phyloP scores from a whole-genome alignment of 2,329 filamentous ascomycete species.

The Venturia effusa region DNA sequence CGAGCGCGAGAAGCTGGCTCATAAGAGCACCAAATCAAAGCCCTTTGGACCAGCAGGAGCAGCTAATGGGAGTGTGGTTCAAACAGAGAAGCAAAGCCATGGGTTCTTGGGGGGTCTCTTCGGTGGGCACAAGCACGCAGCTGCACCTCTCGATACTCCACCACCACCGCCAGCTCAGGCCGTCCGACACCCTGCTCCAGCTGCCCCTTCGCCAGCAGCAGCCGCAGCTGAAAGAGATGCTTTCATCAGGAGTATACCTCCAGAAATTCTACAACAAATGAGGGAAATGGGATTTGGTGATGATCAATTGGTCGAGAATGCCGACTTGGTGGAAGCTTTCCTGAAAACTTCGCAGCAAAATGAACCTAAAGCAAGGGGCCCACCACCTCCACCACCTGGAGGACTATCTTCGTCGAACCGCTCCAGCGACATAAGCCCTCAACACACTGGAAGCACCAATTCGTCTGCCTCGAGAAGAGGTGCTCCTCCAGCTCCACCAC shows the following conservation, averaged over 20 bases:
- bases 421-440: conserved; percentile 39
- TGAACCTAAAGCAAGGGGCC: conserved; percentile 36
- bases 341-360: conserved; percentile 49
- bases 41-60: conserved; percentile 49
- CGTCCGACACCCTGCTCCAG: conserved; percentile 11
- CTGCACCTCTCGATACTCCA: conserved; percentile 5
- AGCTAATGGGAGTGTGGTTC: conserved; percentile 16
- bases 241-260: conserved; percentile 50
- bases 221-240: conserved; percentile 22
- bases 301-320: conserved; percentile 56
- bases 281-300: conserved; percentile 56
- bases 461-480: conserved; percentile 46
- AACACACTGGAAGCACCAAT: conserved; percentile 46
- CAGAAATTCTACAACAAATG: conserved; percentile 50
- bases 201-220: neutral
- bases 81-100: conserved; percentile 25
- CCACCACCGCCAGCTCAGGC: conserved; percentile 23
- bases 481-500: conserved; percentile 47
- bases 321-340: conserved; percentile 52
- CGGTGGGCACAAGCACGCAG: conserved; percentile 15
- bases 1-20: conserved; percentile 89
- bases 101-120: conserved; percentile 43
- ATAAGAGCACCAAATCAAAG: conserved; percentile 70
- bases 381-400: conserved; percentile 51
- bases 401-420: conserved; percentile 24